Evolutionary conservation across 1,284 basidiomycete genomes (phyloP), one percentile per base, ranked within the genome.

Genomic region (Microbotryum saponariae): DNA sequence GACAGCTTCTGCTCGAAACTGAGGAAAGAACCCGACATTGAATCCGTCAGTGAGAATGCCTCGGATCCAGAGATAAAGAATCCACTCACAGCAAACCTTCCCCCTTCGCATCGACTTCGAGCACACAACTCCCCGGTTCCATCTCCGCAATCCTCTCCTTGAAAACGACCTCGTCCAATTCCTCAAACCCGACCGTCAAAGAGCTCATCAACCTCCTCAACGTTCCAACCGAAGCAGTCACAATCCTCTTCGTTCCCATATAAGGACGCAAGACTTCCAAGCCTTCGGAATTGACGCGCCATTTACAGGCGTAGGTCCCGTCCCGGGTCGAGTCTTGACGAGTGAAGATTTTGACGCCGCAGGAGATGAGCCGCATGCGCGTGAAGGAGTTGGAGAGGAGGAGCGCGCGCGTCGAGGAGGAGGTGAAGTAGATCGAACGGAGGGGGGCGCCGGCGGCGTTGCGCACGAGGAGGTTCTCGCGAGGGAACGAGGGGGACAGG

Each of bases 341-440:
- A 5, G 78, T 78, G 66, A 85, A 81, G 20, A 80, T 73, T 76
- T 96, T 96, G 60, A 93, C 91, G 37, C 96, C 96, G 49, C 89
- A 88, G 42, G 88, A 86, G 71, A 94, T 86, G 61, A 98, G 83
- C 2, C 96, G 85, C 60, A 97, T 81, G 29, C 86, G 84, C 47
- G 84, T 82, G 73, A 87, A 93, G 75, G 92, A 86, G 73, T 97
- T 97, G 73, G 86, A 80, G 54, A 81, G 74, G 62, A 97, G 82
- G 65, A 98, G 81, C 20, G 81, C 78, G 63, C 79, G 73, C 70
- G 93, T 87, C 65, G 88, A 79, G 70, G 86, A 83, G 70, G 94
- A 96, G 58, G 88, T 87, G 66, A 97, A 80, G 79, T 97, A 97
- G 56, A 97, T 80, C 8, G 89, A 88, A 49, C 93, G 85, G 25